Evolutionary conservation across 2,329 filamentous ascomycete species (phyloP).

Genomic region (Colletotrichum musicola): DNA sequence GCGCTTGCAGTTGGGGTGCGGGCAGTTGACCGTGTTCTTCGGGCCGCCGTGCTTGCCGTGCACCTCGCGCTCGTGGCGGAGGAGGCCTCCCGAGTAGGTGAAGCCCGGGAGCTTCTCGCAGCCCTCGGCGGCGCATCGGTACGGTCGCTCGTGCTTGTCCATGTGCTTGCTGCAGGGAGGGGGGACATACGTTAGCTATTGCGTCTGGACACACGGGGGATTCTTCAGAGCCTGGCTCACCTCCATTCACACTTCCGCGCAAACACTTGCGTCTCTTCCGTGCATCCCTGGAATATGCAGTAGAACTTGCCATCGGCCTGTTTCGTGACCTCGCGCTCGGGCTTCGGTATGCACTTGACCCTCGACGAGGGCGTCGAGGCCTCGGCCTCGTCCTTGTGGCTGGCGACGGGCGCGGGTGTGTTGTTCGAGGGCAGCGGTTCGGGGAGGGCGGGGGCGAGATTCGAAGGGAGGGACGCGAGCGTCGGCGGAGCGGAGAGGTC

Average conservation of each 20-base stretch:
- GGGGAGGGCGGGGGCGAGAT: constrained; percentile 47
- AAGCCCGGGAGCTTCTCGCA: constrained; percentile 95
- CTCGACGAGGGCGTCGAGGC: constrained; percentile 47
- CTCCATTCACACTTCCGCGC: constrained; percentile 93
- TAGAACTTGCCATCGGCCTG: constrained; percentile 81
- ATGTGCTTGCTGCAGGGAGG: constrained; percentile 82
- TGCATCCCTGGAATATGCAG: constrained; percentile 79
- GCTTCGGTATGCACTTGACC: constrained; percentile 69
- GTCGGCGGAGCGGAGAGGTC: constrained; percentile 50
- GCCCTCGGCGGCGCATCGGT: constrained; percentile 83
- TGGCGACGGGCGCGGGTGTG: background rate
- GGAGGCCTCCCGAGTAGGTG: constrained; percentile 91
- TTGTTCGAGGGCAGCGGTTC: constrained; percentile 46
- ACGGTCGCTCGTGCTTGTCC: constrained; percentile 97
- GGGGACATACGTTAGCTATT: constrained; percentile 42
- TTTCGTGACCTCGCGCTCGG: constrained; percentile 68
- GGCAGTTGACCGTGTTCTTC: constrained; percentile 88
- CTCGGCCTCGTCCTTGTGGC: constrained; percentile 35
- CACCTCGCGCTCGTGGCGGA: constrained; percentile 93
- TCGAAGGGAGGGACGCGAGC: constrained; percentile 49
- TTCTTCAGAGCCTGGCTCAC: constrained; percentile 66
- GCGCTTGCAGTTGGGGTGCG: constrained; percentile 88
- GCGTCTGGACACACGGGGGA: background rate
- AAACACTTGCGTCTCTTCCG: constrained; percentile 74
- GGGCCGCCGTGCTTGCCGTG: constrained; percentile 91